Percentiles rank a stretch among this genome's conserved stretches.
Conservation (phyloP, 495 filamentous ascomycete genomes). For the Gamarada debralockiae region DNA sequence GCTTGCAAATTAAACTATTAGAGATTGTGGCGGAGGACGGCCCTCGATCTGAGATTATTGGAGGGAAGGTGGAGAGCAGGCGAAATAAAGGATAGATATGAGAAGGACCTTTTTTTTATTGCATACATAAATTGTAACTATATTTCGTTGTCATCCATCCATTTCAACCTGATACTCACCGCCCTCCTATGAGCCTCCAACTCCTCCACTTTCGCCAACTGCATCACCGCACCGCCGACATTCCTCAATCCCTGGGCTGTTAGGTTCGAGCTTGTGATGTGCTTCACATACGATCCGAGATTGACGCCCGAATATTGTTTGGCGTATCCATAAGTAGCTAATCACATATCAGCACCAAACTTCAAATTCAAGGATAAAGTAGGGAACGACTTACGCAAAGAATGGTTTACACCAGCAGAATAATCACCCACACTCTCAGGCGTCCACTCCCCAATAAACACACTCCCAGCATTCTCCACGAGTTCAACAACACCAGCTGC, state of each 20-base stretch:
- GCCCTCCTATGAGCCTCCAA: constrained; percentile 91
- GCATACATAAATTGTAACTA: too few relatives aligned
- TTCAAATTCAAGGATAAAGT: too few relatives aligned
- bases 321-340: constrained; percentile 95
- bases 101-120: too few relatives aligned
- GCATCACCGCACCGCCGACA: constrained; percentile 87
- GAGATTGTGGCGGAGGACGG: too few relatives aligned
- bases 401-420: constrained; percentile 96
- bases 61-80: too few relatives aligned
- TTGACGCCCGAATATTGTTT: constrained; percentile 98
- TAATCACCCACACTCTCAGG: constrained; percentile 97
- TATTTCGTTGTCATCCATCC: constrained; percentile 45
- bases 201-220: constrained; percentile 88
- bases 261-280: constrained; percentile 89
- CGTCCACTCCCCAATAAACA: constrained; percentile 94
- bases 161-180: constrained; percentile 77
- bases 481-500: constrained; percentile 66
- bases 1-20: too few relatives aligned
- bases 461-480: constrained; percentile 92
- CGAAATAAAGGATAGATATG: too few relatives aligned
- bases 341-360: constrained; percentile 12
- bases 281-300: constrained; percentile 90
- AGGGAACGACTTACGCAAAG: constrained; percentile 91
- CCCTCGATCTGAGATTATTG: too few relatives aligned
- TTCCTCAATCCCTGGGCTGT: constrained; percentile 79